Percentiles rank a stretch among this genome's conserved stretches.
Conservation (phyloP, 495 filamentous ascomycete species). For the Aspergillus hancockii region DNA sequence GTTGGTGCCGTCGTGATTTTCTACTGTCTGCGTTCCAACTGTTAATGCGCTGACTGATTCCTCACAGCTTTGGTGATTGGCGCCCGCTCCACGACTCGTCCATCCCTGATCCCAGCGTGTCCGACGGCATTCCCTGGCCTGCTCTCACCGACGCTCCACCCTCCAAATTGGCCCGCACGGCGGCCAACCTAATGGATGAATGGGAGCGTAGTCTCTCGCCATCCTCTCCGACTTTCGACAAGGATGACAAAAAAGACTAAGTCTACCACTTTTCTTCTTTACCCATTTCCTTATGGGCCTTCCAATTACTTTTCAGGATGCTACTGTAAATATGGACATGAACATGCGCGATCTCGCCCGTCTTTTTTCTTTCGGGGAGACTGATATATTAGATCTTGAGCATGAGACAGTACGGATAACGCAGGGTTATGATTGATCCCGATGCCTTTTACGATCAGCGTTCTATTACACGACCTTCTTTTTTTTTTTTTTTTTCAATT, state of each 20-base stretch:
- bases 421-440: constrained; percentile 41
- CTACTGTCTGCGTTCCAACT: constrained; percentile 10
- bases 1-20: constrained; percentile 16
- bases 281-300: constrained; percentile 9
- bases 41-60: constrained; percentile 32
- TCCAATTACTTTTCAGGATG: constrained; percentile 6
- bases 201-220: constrained; percentile 63
- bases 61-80: constrained; percentile 44
- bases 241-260: constrained; percentile 43
- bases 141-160: constrained; percentile 64
- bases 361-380: constrained; percentile 12
- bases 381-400: constrained; percentile 19
- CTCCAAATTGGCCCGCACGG: constrained; percentile 67
- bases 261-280: constrained; percentile 12
- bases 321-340: constrained; percentile 30
- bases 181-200: constrained; percentile 72
- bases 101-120: constrained; percentile 37
- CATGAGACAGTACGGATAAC: constrained; percentile 35
- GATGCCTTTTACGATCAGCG: constrained; percentile 36
- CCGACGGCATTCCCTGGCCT: constrained; percentile 68
- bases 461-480: constrained; percentile 14
- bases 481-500: constrained; percentile 13
- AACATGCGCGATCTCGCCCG: constrained; percentile 5
- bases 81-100: constrained; percentile 31
- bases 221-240: constrained; percentile 28